phyloP scores from a whole-genome alignment of 805 yeast species.

The Wickerhamomyces chaumierensis region DNA sequence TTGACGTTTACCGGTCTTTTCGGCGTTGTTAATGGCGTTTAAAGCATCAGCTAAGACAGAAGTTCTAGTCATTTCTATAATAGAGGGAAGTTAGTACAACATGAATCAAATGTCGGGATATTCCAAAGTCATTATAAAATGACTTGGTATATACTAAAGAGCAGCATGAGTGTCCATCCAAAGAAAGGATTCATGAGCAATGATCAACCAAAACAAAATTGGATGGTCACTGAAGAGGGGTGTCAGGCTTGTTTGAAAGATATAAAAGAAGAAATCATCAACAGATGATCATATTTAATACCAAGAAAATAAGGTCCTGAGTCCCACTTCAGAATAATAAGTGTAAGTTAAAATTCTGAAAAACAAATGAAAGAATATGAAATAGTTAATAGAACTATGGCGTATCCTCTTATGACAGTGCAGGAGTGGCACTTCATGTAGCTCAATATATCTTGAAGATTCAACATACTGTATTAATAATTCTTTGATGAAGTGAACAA shows the following conservation, averaged over 20 bases:
- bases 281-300: slow-evolving; percentile 8
- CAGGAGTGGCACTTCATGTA: not conserved
- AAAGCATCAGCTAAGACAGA: slow-evolving; percentile 98
- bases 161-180: slow-evolving; percentile 37
- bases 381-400: too few species aligned
- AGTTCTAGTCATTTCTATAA: slow-evolving; percentile 77
- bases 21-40: slow-evolving; percentile 97
- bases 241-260: slow-evolving; percentile 15
- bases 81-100: slow-evolving; percentile 5
- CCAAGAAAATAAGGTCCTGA: slow-evolving; percentile 8
- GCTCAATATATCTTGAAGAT: not conserved
- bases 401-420: not conserved
- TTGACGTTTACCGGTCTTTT: slow-evolving; percentile 98
- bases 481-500: not conserved
- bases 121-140: too few species aligned
- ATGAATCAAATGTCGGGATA: not conserved
- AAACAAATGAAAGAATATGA: not conserved
- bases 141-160: too few species aligned
- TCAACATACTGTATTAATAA: not conserved
- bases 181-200: slow-evolving; percentile 32
- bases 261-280: slow-evolving; percentile 11
- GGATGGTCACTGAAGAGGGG: slow-evolving; percentile 16
- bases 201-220: not conserved
- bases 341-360: not conserved
- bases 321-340: slow-evolving; percentile 22